Evolutionary conservation across 2,329 filamentous ascomycete genomes (phyloP).

Genomic region (Colletotrichum echinochloae): DNA sequence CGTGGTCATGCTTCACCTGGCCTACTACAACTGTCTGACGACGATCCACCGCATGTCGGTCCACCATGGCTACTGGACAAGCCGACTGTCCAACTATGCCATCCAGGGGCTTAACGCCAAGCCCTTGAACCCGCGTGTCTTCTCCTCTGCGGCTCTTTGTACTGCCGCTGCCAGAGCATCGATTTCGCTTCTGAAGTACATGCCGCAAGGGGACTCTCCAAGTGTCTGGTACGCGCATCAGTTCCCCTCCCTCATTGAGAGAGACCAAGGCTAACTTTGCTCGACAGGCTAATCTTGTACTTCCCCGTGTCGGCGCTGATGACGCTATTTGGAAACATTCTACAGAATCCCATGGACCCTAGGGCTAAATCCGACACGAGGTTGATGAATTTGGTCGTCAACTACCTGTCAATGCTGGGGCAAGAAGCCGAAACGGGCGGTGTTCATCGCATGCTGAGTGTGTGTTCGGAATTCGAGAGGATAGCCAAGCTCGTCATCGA

Average conservation of each 20-base stretch:
- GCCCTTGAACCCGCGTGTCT: conserved; percentile 92
- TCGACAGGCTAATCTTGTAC: conserved; percentile 84
- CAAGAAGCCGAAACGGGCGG: conserved; percentile 90
- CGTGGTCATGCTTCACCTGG: conserved; percentile 93
- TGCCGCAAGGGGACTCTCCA: conserved; percentile 92
- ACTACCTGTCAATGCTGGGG: conserved; percentile 89
- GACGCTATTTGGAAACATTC: conserved; percentile 93
- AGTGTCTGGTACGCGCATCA: conserved; percentile 84
- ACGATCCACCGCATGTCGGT: conserved; percentile 99
- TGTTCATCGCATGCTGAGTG: conserved; percentile 91
- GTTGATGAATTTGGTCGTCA: conserved; percentile 92
- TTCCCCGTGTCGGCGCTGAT: conserved; percentile 96
- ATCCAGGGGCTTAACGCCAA: conserved; percentile 93
- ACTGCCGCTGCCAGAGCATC: conserved; percentile 93
- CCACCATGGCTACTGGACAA: conserved; percentile 98
- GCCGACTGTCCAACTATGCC: conserved; percentile 91
- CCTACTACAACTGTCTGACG: conserved; percentile 97
- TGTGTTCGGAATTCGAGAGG: conserved; percentile 96
- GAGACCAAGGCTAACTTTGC: conserved; percentile 46
- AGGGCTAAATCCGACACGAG: conserved; percentile 89
- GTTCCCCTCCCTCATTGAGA: background rate
- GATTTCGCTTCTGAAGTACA: conserved; percentile 94
- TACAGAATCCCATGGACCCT: conserved; percentile 93
- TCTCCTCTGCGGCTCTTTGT: conserved; percentile 91
- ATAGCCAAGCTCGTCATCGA: conserved; percentile 93